phyloP scores from a whole-genome alignment of 306 rosid species.

The Acmispon strigosus region DNA sequence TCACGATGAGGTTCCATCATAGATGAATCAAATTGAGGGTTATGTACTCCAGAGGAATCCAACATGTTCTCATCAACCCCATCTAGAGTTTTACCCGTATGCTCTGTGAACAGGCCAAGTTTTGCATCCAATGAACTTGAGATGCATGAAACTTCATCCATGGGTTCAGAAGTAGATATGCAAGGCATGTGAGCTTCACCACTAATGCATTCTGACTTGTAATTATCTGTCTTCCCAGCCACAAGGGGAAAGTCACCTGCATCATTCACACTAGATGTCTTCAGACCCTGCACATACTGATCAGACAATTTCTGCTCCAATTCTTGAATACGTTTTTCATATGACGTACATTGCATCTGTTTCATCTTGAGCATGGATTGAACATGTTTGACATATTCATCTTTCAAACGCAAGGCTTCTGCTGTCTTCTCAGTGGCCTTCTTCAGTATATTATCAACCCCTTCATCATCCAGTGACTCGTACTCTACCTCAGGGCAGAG shows the following conservation, averaged over 20 bases:
- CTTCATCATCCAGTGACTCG: slow-evolving; percentile 62
- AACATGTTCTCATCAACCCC: slow-evolving; percentile 89
- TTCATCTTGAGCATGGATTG: slow-evolving; percentile 75
- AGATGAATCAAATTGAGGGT: slow-evolving; percentile 72
- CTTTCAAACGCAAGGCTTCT: slow-evolving; percentile 88
- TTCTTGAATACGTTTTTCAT: slow-evolving; percentile 91
- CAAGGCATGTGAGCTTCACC: slow-evolving; percentile 47
- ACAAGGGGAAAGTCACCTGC: slow-evolving; percentile 40
- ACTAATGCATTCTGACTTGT: slow-evolving; percentile 42
- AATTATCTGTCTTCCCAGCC: slow-evolving; percentile 44
- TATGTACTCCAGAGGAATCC: slow-evolving; percentile 79
- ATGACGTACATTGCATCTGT: slow-evolving; percentile 75
- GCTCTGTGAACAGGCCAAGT: slow-evolving; percentile 56
- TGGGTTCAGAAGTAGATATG: slow-evolving; percentile 59
- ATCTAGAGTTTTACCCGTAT: slow-evolving; percentile 49
- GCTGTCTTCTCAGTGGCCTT: slow-evolving; percentile 72
- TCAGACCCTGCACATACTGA: slow-evolving; percentile 63
- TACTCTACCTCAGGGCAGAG: slow-evolving; percentile 54
- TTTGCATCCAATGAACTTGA: slow-evolving; percentile 75
- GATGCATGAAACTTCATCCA: slow-evolving; percentile 97
- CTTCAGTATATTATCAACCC: slow-evolving; percentile 58
- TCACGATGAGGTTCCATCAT: slow-evolving; percentile 82
- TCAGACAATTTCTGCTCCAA: slow-evolving; percentile 83
- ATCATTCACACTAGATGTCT: slow-evolving; percentile 40
- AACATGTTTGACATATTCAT: slow-evolving; percentile 69